Evolutionary conservation across 192 early-diverging fungal species (phyloP), one percentile per base, ranked within the genome.

Genomic region (Backusella liffmaniae): DNA sequence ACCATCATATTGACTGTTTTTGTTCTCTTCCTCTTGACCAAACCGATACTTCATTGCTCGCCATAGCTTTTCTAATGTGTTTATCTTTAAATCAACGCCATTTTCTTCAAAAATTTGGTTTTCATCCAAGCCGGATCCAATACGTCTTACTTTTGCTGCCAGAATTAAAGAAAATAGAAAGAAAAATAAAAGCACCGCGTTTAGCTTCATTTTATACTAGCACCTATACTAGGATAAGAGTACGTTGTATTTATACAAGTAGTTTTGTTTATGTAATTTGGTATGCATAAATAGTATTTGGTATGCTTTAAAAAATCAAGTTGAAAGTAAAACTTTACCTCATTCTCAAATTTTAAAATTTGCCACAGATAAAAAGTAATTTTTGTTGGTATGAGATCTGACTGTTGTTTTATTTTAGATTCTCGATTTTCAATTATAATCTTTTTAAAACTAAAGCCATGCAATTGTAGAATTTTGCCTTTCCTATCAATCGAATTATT

Each of bases 201-300:
- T 62, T 62, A 62, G 8, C 12, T 62, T 62, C 56, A 62, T 62
- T 62, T 62, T 62, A 62, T 62, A 62, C 56, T 4, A 12, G 56
- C 23, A 59, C 0, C 10, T 12, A 26, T 4, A 62, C 12, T 29
- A 3, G 56, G n/a, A 29, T 62, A 62, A 62, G 56, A 62, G 9
- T 29, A 62, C 13, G 6, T 29, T 23, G 44, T 74, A 65, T 74
- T 65, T 65, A 51, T 65, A 23, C 1, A 66, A 66, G 23, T 74
- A 37, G 39, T 41, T 16, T 39, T 66, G 6, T 39, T 30, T 23
- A 59, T 66, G 73, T 74, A 74, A 74, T 37, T 39, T 66, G 21
- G 21, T n/a, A 65, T 74, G 56, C 13, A 72, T 42, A 44, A 49
- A 49, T 49, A 18, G 13, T 21, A 32, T 18, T 72, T 39, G 26